Evolutionary conservation across 225 moss, liverwort and hornwort species (phyloP).

Genomic region (Climacium dendroides): DNA sequence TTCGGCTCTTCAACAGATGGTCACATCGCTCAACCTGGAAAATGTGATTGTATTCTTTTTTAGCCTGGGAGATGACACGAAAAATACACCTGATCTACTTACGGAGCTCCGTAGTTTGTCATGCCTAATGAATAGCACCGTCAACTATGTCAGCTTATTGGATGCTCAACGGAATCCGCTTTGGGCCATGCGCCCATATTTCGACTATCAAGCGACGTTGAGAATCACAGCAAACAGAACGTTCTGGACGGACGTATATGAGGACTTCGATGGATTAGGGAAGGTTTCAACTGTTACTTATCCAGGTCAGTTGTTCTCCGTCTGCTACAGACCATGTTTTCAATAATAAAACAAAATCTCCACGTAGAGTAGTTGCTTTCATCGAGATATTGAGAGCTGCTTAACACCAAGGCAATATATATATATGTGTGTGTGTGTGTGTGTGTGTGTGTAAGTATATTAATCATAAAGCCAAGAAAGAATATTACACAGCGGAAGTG

Average conservation of each 20-base stretch:
- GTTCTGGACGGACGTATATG: slow-evolving; percentile 31
- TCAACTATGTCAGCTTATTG: slow-evolving; percentile 12
- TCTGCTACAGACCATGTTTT: background rate
- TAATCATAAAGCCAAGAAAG: background rate
- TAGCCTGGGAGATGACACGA: slow-evolving; percentile 17
- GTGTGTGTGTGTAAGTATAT: background rate
- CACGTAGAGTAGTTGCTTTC: background rate
- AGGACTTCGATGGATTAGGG: slow-evolving; percentile 35
- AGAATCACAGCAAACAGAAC: slow-evolving; percentile 10
- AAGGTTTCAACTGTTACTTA: slow-evolving; percentile 22
- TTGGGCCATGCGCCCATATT: slow-evolving; percentile 43
- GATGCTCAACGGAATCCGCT: slow-evolving; percentile 34
- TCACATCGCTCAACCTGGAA: slow-evolving; percentile 3
- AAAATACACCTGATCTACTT: slow-evolving; percentile 9
- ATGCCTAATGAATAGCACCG: slow-evolving; percentile 33
- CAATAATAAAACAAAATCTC: background rate
- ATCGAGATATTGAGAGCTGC: background rate
- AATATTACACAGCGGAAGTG: background rate
- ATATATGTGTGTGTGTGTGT: no score
- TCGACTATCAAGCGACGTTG: slow-evolving; percentile 35
- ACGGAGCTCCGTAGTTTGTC: slow-evolving; percentile 27
- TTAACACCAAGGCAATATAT: background rate
- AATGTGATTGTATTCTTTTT: slow-evolving; percentile 32
- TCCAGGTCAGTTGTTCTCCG: slow-evolving; percentile 20
- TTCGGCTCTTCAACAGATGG: slow-evolving; percentile 21